Evolutionary conservation across 179 eudicot genomes (phyloP), one percentile per base, ranked within the genome.

Genomic region (Patellifolia procumbens): DNA sequence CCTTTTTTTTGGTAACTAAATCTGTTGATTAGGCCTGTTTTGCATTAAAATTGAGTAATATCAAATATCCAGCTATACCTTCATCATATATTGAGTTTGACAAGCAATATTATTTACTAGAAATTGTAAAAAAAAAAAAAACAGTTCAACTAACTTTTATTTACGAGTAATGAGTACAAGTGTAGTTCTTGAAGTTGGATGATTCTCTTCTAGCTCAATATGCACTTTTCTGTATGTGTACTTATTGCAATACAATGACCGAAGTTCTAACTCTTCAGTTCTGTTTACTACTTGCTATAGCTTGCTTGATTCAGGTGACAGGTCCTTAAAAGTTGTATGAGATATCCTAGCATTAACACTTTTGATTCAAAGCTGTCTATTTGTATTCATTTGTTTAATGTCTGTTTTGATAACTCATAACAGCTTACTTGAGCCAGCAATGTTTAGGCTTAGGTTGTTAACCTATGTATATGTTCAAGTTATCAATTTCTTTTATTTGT

Each of bases 401-500:
- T 11, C 16, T 11, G 10, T 48, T 48, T 48, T 48, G 11, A 16
- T 48, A 11, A 48, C n/a, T n/a, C 59, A 53, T n/a, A n/a, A 20
- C 59, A n/a, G n/a, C 15, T 28, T 7, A n/a, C 29, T 20, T n/a
- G 59, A 17, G 59, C 24, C 59, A 53, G 59, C 59, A n/a, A n/a
- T 53, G 9, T 7, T 39, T 39, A 10, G 45, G 45, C 9, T 7
- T 11, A 39, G 45, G 7, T 39, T 7, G 45, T 39, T 39, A 10
- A 39, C 45, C 45, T 39, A 10, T 26, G 20, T 9, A n/a, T 61
- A 37, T 29, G 37, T 29, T 31, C 10, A 22, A 2, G 20, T 24
- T 43, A 16, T 37, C 59, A 29, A 20, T 7, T 67, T 45, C 11
- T n/a, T 70, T 20, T 68, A 31, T 69, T 68, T 63, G 72, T 58